Evolutionary conservation across 2,329 filamentous ascomycete genomes (phyloP).

Genomic region (Bipolaris cookei): DNA sequence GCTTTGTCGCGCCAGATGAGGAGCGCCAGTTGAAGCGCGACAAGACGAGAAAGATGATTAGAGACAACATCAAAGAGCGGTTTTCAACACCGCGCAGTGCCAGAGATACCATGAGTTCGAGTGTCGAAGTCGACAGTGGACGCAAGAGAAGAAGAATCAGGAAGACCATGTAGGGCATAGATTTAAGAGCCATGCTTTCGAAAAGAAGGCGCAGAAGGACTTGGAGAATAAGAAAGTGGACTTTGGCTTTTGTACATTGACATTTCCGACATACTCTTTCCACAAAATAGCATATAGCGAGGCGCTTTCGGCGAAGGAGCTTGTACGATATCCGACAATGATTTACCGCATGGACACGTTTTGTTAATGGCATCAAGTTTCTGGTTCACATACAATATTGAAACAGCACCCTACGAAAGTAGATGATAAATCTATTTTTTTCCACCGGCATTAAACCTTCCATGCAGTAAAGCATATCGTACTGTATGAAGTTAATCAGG

Average conservation of each 20-base stretch:
- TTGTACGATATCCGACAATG: neutral
- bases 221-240: neutral
- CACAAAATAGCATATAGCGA: neutral
- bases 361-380: neutral
- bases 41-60: constrained; percentile 35
- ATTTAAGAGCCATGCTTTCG: neutral
- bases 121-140: constrained; percentile 31
- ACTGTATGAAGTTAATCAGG: neutral
- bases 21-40: constrained; percentile 45
- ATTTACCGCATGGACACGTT: neutral
- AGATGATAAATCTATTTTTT: neutral
- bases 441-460: no score
- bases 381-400: neutral
- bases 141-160: constrained; percentile 31
- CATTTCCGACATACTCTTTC: neutral
- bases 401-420: neutral
- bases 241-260: neutral
- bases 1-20: constrained; percentile 79
- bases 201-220: neutral
- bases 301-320: neutral
- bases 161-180: constrained; percentile 38
- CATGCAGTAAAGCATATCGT: no score
- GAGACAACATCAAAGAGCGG: constrained; percentile 29
- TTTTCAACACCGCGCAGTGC: constrained; percentile 38
- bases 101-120: constrained; percentile 37